Conservation (phyloP, 2,329 filamentous ascomycete species). For the Aureobasidium sp. region DNA sequence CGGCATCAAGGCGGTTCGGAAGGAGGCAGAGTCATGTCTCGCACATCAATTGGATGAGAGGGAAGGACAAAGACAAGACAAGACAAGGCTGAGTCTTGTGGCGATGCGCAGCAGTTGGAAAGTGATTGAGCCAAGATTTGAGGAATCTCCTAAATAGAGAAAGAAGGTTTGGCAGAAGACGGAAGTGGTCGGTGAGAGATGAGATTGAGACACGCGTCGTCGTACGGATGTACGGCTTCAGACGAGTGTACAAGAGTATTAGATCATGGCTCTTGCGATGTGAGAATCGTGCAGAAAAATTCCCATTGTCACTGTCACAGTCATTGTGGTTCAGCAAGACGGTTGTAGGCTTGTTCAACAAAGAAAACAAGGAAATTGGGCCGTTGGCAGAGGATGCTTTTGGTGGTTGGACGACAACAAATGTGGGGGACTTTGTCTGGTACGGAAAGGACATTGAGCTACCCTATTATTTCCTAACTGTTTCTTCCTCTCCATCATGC, state of each 20-base stretch:
- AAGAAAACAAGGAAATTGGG: slow-evolving; percentile 14
- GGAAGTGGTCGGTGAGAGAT: neutral
- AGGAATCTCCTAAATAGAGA: neutral
- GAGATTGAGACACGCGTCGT: slow-evolving; percentile 10
- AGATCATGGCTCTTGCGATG: neutral
- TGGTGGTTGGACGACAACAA: neutral
- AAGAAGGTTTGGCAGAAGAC: slow-evolving; percentile 1
- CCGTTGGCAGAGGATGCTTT: slow-evolving; percentile 9
- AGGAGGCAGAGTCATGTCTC: neutral
- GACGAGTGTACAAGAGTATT: neutral
- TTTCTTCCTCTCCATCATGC: neutral
- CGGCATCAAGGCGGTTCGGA: neutral
- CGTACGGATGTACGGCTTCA: slow-evolving; percentile 3
- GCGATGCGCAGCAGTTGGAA: neutral
- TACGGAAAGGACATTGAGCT: neutral
- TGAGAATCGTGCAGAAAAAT: too few relatives aligned
- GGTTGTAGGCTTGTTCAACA: slow-evolving; percentile 1
- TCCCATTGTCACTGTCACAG: neutral
- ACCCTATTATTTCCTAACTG: neutral
- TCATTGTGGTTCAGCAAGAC: neutral
- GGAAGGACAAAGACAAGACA: neutral
- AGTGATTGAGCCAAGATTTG: neutral
- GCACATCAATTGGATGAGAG: neutral
- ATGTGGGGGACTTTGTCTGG: slow-evolving; percentile 1
- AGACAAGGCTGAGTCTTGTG: slow-evolving; percentile 10